These are phyloP conservation scores for Olyra latifolia DNA, from an alignment of 176 grass and related monocot species.

Conservation along the genomic window DNA sequence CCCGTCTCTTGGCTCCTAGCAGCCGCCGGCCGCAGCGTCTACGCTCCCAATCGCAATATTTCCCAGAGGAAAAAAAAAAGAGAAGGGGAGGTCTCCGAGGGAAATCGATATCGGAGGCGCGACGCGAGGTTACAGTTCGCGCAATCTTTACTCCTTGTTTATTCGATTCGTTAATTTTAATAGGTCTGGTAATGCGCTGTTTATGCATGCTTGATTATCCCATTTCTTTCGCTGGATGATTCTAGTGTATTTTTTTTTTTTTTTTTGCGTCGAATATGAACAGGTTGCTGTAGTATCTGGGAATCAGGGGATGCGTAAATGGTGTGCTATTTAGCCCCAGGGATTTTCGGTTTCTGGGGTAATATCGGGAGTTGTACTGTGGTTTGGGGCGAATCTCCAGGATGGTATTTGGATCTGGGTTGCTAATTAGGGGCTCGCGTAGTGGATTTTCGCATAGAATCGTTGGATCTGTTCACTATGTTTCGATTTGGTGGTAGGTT, in stretches of 20 bases:
- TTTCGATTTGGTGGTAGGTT: not conserved
- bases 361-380: not conserved
- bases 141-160: not conserved
- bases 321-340: not conserved
- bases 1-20: not conserved
- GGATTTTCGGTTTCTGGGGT: not conserved
- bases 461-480: not conserved
- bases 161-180: not conserved
- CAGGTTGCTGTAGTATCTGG: not conserved
- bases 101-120: constrained; percentile 38
- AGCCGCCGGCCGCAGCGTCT: constrained; percentile 24
- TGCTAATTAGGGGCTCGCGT: not conserved
- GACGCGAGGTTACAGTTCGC: constrained; percentile 6
- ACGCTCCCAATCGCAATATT: not conserved
- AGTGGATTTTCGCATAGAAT: not conserved
- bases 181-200: not conserved
- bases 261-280: not conserved
- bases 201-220: not conserved
- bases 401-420: not conserved
- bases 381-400: not conserved
- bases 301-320: too few species aligned
- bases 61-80: not conserved
- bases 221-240: not conserved
- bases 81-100: not conserved
- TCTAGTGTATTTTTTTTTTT: not conserved